These are phyloP conservation scores for Strigomonas culicis DNA, from an alignment of 208 protist species.

Conservation along the genomic window DNA sequence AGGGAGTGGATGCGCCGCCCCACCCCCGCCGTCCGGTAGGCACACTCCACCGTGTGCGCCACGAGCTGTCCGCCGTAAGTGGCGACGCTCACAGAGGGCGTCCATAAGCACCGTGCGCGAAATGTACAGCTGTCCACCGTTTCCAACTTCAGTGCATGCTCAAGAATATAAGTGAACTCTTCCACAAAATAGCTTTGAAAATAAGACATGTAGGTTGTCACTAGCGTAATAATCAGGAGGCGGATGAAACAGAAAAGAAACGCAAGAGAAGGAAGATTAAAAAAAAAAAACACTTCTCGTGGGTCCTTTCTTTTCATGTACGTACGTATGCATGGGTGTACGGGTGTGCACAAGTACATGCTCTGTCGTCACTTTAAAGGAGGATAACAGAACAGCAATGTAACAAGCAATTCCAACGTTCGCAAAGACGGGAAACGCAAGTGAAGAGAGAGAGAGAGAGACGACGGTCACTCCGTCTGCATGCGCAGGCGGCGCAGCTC, in stretches of 20 bases:
- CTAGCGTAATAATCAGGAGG: not conserved
- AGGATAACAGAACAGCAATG: not conserved
- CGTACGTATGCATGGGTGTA: too few species aligned
- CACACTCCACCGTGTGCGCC: conserved; percentile 34
- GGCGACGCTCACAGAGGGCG: conserved; percentile 14
- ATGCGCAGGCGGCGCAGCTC: conserved; percentile 40
- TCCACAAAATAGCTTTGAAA: not conserved
- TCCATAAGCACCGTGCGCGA: conserved; percentile 25
- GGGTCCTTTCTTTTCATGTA: too few species aligned
- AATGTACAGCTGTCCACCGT: conserved; percentile 19
- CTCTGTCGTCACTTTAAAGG: too few species aligned
- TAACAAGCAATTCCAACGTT: not conserved
- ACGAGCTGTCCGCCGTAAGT: conserved; percentile 54
- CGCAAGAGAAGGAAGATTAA: not conserved
- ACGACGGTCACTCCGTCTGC: conserved; percentile 9
- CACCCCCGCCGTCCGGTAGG: conserved; percentile 26
- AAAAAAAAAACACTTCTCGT: not conserved
- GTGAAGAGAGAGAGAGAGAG: not conserved
- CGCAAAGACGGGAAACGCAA: not conserved
- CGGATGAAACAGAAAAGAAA: not conserved
- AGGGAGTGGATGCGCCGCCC: conserved; percentile 29
- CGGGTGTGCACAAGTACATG: not conserved
- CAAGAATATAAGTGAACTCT: not conserved
- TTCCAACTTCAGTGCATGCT: conserved; percentile 17
- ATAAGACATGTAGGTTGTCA: not conserved